Percentiles rank a stretch among this genome's conserved stretches.
Conservation (phyloP, 148 eudicot species). For the Camellia lanceoleosa region DNA sequence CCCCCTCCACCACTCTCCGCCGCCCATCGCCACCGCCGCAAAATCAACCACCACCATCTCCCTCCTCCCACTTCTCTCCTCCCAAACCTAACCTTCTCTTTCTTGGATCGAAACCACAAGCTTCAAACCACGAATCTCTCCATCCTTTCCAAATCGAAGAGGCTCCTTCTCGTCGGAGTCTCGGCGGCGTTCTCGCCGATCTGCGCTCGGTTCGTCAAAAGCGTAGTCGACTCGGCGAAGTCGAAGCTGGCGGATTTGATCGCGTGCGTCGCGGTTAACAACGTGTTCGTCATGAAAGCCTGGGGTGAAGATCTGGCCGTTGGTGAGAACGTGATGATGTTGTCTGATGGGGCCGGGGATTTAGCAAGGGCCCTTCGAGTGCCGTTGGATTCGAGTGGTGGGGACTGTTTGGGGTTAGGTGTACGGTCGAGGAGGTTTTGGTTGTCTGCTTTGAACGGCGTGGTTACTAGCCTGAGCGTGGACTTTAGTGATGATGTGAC, state of each 20-base stretch:
- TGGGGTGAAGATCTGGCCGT: neutral
- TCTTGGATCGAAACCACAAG: neutral
- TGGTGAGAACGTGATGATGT: neutral
- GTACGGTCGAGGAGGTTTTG: neutral
- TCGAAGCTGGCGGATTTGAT: neutral
- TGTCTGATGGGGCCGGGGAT: neutral
- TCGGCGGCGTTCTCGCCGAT: neutral
- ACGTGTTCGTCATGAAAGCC: neutral
- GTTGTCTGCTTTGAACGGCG: neutral
- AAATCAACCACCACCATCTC: neutral
- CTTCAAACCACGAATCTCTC: neutral
- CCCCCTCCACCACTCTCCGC: neutral
- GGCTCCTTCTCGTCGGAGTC: neutral
- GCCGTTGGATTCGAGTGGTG: neutral
- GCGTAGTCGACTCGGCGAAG: neutral
- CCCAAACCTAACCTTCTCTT: neutral
- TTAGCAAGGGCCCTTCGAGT: neutral
- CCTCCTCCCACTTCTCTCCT: neutral
- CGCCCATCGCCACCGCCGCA: neutral
- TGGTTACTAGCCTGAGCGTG: neutral
- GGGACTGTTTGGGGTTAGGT: neutral
- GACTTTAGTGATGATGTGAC: neutral
- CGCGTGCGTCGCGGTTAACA: neutral
- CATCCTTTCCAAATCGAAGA: neutral
- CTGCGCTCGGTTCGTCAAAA: neutral